Base-by-base conservation (phyloP, 2,329 filamentous ascomycete genomes). In the Hypomyces rosellus region DNA sequence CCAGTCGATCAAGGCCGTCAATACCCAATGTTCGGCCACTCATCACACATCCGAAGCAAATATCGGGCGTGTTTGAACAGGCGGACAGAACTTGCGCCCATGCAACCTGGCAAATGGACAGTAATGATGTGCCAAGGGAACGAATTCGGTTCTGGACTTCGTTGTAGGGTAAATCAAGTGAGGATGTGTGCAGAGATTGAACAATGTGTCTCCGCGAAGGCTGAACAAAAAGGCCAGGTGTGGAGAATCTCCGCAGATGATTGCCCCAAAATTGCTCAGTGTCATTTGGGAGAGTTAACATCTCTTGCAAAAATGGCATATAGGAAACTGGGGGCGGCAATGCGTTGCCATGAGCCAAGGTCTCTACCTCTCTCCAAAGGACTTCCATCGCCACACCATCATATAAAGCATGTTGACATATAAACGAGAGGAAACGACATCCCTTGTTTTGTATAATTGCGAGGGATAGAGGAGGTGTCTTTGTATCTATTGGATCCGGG, bases 21-120 rank as follows among this genome's bases (percentile, higher is more conserved):
- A 91, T 65, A 0, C 80, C 69, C 9, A 88, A 63, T 1, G 83
- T 85, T 7, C 91, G 82, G 1, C 91, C 90, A 61, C 82, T 91
- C 50, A 92, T 78, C 2, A 96, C 85, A 59, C 89, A 93, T 1
- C 92, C 91, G 61, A 96, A 96, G 64, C 88, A 93, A 5, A 96
- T 60, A 60, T 96, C 90, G 0, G 70, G 63, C 5, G 72, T 70
- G 1, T 73, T 64, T 2, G 83, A 74, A 2, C 81, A 69, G 2
- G 78, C 69, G 0, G 78, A 72, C 1, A 96, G 63, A 0, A 87
- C 67, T 39, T 77, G 77, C 1, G 82, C 77, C 88, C 89, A 95
- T 1, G 83, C 76, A 3, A 86, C 74, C 65, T 96, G 89, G 33
- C 84, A 77, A 0, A 88, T 58, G 1, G 85, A 79, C 1, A 92